Percentiles rank a stretch among this genome's conserved stretches.
phyloP scores from a whole-genome alignment of 78 protist genomes.

The Dictyostelium purpureum region DNA sequence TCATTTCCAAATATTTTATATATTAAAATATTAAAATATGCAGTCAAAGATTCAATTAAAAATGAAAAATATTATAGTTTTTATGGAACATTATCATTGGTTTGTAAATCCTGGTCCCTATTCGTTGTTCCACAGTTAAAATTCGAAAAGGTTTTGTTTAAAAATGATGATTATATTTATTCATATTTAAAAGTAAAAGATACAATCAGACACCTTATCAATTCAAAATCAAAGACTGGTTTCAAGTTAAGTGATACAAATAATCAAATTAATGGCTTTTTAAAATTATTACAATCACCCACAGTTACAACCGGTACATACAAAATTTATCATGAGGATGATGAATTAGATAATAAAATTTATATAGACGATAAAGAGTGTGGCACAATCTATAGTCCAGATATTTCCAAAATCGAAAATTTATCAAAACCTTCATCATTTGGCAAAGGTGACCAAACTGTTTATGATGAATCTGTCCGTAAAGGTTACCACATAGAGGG shows the following conservation, averaged over 20 bases:
- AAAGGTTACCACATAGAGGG: neutral
- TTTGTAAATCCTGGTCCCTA: neutral
- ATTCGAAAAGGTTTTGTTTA: neutral
- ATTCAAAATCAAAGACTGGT: neutral
- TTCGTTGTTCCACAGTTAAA: neutral
- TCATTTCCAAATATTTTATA: neutral
- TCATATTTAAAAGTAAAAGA: neutral
- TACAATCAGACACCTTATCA: neutral
- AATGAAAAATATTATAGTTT: neutral
- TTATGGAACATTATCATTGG: neutral
- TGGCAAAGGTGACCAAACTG: neutral
- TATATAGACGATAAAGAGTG: neutral
- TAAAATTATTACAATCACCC: neutral
- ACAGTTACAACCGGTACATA: neutral
- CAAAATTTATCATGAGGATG: neutral
- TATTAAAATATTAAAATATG: neutral
- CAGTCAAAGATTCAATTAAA: neutral
- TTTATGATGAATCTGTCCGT: constrained; percentile 4
- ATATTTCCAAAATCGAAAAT: neutral
- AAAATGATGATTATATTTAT: neutral
- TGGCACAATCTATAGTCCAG: neutral
- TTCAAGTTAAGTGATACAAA: too few relatives aligned
- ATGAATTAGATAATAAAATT: neutral
- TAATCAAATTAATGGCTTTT: too few relatives aligned
- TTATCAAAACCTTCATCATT: neutral